A percentile compares a stretch with the other conserved stretches of the same genome.
Conservation (phyloP, 352 stramenopile genomes). For the Phytophthora sp. region DNA sequence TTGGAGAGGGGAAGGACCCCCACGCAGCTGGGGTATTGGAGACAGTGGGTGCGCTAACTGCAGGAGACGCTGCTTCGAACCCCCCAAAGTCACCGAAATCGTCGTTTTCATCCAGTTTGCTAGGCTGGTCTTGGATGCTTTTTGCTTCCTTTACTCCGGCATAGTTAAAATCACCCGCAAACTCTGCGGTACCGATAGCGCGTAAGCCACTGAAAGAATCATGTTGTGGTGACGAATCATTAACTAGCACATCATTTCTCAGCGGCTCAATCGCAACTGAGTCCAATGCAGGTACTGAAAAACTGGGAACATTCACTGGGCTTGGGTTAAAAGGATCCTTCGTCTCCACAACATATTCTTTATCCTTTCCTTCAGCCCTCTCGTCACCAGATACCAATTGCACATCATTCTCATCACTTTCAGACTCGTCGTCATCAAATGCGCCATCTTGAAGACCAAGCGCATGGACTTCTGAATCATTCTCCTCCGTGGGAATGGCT, state of each 20-base stretch:
- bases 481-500: background rate
- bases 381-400: background rate
- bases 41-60: background rate
- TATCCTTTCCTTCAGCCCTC: no score
- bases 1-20: conserved; percentile 12
- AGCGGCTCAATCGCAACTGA: no score
- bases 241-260: background rate
- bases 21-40: conserved; percentile 11
- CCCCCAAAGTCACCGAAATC: conserved; percentile 52
- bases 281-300: background rate
- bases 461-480: conserved; percentile 4
- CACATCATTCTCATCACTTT: conserved; percentile 2
- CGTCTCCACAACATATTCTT: background rate
- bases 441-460: background rate
- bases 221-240: background rate
- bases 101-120: conserved; percentile 23
- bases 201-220: conserved; percentile 1
- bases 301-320: background rate
- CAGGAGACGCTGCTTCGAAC: conserved; percentile 10
- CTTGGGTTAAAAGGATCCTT: background rate
- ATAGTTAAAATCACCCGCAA: background rate
- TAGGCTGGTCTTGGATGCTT: background rate
- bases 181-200: background rate
- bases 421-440: conserved; percentile 6
- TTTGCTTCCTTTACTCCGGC: conserved; percentile 1